Conservation (phyloP, 2,329 filamentous ascomycete genomes). For the Verticillium tricorpus region DNA sequence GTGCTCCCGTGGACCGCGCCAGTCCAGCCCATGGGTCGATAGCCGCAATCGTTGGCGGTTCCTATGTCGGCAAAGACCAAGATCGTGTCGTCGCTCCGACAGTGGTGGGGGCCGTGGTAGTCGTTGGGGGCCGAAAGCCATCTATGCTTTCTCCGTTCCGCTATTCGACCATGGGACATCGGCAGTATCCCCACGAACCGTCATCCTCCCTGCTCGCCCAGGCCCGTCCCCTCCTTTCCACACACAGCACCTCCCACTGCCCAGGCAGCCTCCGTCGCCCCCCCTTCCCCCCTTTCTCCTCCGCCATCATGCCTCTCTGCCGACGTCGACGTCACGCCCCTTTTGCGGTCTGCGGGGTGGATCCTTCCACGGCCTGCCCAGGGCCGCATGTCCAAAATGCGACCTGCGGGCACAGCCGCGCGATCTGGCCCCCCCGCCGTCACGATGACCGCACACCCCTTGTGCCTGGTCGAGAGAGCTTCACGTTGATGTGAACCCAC, state of each 20-base stretch:
- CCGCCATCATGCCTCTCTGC: background rate
- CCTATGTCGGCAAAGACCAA: background rate
- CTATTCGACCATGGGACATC: background rate
- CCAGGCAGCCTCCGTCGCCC: background rate
- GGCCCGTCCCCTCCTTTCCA: background rate
- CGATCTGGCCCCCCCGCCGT: background rate
- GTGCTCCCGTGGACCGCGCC: background rate
- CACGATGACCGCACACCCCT: background rate
- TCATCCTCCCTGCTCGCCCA: background rate
- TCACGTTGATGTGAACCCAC: background rate
- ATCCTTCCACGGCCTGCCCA: background rate
- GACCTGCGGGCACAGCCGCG: background rate
- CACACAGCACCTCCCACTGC: background rate
- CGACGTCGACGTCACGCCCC: background rate
- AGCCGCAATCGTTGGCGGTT: background rate
- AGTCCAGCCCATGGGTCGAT: background rate
- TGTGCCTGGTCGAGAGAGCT: too few relatives aligned
- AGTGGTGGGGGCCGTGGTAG: background rate
- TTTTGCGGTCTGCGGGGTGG: background rate
- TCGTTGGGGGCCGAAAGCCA: background rate
- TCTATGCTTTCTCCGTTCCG: background rate
- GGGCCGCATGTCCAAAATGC: background rate
- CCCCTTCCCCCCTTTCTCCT: background rate
- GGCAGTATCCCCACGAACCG: background rate
- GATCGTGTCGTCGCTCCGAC: background rate